Evolutionary conservation across 2,329 filamentous ascomycete species (phyloP).

Genomic region (Myriosclerotinia scirpicola): DNA sequence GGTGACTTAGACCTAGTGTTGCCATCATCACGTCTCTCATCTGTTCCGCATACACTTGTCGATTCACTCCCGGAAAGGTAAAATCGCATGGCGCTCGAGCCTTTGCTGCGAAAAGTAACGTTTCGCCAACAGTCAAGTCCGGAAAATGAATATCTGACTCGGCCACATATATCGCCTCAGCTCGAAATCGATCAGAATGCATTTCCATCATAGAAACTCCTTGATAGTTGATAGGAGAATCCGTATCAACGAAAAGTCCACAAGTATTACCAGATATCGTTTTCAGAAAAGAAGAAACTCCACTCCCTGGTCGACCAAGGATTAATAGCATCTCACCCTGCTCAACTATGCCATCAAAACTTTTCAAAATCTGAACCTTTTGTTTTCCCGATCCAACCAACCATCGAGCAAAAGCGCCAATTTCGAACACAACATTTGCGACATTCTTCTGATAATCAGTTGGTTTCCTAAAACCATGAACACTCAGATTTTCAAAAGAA

Average conservation of each 20-base stretch:
- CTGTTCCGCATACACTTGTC: slow-evolving; percentile 49
- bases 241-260: slow-evolving; percentile 53
- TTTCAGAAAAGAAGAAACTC: slow-evolving; percentile 64
- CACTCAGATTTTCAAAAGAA: slow-evolving; percentile 65
- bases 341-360: slow-evolving; percentile 62
- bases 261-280: slow-evolving; percentile 54
- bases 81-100: slow-evolving; percentile 63
- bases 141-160: slow-evolving; percentile 75
- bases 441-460: slow-evolving; percentile 72
- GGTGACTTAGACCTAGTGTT: slow-evolving; percentile 69
- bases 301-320: slow-evolving; percentile 60
- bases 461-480: slow-evolving; percentile 64
- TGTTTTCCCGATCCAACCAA: slow-evolving; percentile 54
- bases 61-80: slow-evolving; percentile 57
- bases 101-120: slow-evolving; percentile 69
- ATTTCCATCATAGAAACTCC: slow-evolving; percentile 56
- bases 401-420: slow-evolving; percentile 45
- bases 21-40: slow-evolving; percentile 62
- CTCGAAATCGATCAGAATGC: slow-evolving; percentile 51
- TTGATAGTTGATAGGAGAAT: slow-evolving; percentile 60
- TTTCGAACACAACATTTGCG: slow-evolving; percentile 56
- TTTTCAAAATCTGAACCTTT: slow-evolving; percentile 54
- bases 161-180: slow-evolving; percentile 70
- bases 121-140: slow-evolving; percentile 70
- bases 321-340: slow-evolving; percentile 67